phyloP scores from a whole-genome alignment of 306 rosid genomes.

The Vigna radiata region DNA sequence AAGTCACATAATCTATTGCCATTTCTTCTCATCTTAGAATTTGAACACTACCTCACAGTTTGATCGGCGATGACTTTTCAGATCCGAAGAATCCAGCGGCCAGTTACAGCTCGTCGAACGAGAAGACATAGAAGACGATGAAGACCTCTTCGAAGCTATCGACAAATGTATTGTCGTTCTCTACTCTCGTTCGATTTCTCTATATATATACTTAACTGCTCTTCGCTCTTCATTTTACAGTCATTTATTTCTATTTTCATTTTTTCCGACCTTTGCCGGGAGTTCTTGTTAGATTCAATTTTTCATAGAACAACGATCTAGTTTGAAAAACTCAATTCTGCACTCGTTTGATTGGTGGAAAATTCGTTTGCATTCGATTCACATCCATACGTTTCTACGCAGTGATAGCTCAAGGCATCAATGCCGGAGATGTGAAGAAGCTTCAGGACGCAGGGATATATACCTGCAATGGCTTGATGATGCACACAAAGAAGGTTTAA shows the following conservation, averaged over 20 bases:
- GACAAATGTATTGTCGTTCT: slow-evolving; percentile 69
- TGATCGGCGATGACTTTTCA: slow-evolving; percentile 39
- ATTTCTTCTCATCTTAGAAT: slow-evolving; percentile 29
- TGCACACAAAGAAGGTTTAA: slow-evolving; percentile 93
- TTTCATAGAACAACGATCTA: not conserved
- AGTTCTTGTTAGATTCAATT: slow-evolving; percentile 9
- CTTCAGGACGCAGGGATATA: slow-evolving; percentile 98
- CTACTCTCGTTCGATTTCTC: not conserved
- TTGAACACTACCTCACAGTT: slow-evolving; percentile 33
- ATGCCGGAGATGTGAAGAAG: slow-evolving; percentile 98
- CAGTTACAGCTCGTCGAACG: slow-evolving; percentile 95
- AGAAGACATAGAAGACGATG: slow-evolving; percentile 84
- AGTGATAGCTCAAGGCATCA: slow-evolving; percentile 96
- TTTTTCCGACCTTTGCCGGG: not conserved
- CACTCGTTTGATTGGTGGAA: not conserved
- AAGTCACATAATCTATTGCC: slow-evolving; percentile 42
- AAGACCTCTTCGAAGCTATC: slow-evolving; percentile 92
- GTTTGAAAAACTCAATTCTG: not conserved
- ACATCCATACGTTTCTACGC: slow-evolving; percentile 41
- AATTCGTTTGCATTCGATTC: not conserved
- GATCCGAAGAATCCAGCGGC: slow-evolving; percentile 82
- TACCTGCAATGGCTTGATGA: slow-evolving; percentile 98
- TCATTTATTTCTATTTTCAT: not conserved
- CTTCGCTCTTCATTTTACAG: not conserved
- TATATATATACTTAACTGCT: not conserved